Base-by-base conservation (phyloP, 495 filamentous ascomycete species). In the Aspergillus heteromorphus region DNA sequence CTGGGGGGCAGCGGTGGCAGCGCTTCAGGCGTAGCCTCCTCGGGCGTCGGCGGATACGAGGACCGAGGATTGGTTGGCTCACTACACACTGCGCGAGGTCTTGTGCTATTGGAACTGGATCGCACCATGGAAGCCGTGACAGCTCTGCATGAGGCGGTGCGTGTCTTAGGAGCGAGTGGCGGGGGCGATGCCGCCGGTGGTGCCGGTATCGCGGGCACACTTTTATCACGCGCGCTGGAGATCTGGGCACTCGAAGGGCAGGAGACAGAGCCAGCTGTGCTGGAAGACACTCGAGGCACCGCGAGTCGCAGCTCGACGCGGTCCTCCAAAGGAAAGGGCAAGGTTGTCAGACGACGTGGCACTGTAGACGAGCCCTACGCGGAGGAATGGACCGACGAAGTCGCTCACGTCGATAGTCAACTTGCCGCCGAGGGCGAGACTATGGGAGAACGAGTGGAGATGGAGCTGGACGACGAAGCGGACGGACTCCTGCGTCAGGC, bases 201-300 rank as follows among this genome's bases (percentile, higher is more conserved):
- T 38, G 87, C 89, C 38, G 82, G 87, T 9, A 83, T 89, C 42
- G 87, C 87, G 4, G 88, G 85, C 10, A 88, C 88, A 52, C 67
- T 92, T 31, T 68, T 92, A 14, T 85, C 83, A 42, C 87, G 88
- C 48, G 87, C 87, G 9, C 71, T 91, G 1, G 83, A 88, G 52
- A 82, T 90, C 63, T 87, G 83, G 65, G 75, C 82, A 0, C 17
- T 65, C n/a, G 72, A 75, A 31, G 73, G 71, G 1, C 63, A 65
- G 14, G 66, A 69, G 27, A 57, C 61, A 2, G 65, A 68, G 29
- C 53, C 54, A 11, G 45, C 43, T 31, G 8, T 47, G 2, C 49
- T 63, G 0, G 68, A 70, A 21, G 66, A 64, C 14, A 23, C 21
- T 23, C 55, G 60, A 23, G 48, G 25, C 45, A 43, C 58, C 9